Conservation (phyloP, 176 grass and related monocot species). For the Phyllostachys edulis region DNA sequence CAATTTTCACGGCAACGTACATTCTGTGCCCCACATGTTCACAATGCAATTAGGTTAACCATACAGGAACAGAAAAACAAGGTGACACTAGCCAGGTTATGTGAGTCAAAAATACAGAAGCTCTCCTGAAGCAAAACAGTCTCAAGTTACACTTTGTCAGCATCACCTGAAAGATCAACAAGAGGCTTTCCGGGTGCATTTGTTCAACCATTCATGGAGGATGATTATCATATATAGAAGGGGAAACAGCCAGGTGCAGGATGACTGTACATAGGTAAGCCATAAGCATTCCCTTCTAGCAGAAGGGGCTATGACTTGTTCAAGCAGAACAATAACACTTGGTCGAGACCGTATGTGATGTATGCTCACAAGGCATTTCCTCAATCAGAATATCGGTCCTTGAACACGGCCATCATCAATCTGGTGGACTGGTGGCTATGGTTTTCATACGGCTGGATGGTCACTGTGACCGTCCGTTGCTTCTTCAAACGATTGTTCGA, state of each 20-base stretch:
- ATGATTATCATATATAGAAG: background rate
- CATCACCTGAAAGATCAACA: background rate
- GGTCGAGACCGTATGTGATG: background rate
- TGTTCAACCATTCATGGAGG: background rate
- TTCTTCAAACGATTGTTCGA: slow-evolving; percentile 8
- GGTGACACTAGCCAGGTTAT: background rate
- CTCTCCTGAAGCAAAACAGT: background rate
- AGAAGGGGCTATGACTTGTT: background rate
- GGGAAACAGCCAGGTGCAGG: background rate
- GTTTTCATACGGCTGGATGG: background rate
- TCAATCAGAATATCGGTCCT: background rate
- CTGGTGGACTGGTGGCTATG: background rate
- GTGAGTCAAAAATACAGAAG: background rate
- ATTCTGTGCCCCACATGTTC: background rate
- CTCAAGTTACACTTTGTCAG: background rate
- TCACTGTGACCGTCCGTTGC: background rate
- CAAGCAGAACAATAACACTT: background rate
- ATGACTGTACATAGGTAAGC: background rate
- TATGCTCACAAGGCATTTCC: slow-evolving; percentile 2
- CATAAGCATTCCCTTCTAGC: background rate
- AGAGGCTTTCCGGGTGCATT: background rate
- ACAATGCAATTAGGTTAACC: background rate
- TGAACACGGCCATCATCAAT: slow-evolving; percentile 28
- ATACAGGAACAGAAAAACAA: background rate
- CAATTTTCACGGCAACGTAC: background rate